Conservation (phyloP, 495 filamentous ascomycete genomes). For the Amorphotheca resinae region DNA sequence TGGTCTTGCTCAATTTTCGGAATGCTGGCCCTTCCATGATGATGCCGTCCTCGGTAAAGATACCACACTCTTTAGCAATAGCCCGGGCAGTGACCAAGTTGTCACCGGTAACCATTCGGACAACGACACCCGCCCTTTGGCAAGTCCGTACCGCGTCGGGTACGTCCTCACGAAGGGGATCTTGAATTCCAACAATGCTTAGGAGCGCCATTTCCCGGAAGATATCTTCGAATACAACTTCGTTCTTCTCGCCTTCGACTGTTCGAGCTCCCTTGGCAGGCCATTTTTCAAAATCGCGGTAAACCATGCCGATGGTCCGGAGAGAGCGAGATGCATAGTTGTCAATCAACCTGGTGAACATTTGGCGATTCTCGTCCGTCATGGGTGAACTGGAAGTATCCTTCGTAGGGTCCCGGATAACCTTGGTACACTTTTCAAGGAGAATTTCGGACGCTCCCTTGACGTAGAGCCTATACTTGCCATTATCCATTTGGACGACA, state of each 20-base stretch:
- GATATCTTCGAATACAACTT: conserved; percentile 67
- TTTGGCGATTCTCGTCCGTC: conserved; percentile 43
- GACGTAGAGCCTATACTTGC: conserved; percentile 58
- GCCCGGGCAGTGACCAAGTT: conserved; percentile 72
- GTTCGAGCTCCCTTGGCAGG: conserved; percentile 57
- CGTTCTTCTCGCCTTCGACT: conserved; percentile 53
- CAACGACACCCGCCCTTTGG: conserved; percentile 64
- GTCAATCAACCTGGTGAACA: conserved; percentile 53
- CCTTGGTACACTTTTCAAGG: conserved; percentile 54
- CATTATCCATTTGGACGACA: conserved; percentile 53
- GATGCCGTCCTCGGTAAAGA: conserved; percentile 57
- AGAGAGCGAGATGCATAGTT: conserved; percentile 72
- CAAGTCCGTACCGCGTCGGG: conserved; percentile 61
- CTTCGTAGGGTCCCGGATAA: conserved; percentile 58
- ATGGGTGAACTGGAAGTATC: conserved; percentile 42
- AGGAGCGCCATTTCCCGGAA: conserved; percentile 69
- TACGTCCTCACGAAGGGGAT: conserved; percentile 74
- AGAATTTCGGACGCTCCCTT: conserved; percentile 90
- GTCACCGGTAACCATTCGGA: conserved; percentile 88
- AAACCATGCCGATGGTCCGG: conserved; percentile 75
- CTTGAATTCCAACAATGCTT: conserved; percentile 76
- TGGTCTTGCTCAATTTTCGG: conserved; percentile 55
- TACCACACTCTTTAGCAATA: conserved; percentile 75
- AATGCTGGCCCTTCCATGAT: conserved; percentile 80
- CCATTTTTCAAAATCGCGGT: conserved; percentile 83